A percentile compares a stretch with the other conserved stretches of the same genome.
Conservation (phyloP, 495 filamentous ascomycete species). For the Rostrohypoxylon terebratum region DNA sequence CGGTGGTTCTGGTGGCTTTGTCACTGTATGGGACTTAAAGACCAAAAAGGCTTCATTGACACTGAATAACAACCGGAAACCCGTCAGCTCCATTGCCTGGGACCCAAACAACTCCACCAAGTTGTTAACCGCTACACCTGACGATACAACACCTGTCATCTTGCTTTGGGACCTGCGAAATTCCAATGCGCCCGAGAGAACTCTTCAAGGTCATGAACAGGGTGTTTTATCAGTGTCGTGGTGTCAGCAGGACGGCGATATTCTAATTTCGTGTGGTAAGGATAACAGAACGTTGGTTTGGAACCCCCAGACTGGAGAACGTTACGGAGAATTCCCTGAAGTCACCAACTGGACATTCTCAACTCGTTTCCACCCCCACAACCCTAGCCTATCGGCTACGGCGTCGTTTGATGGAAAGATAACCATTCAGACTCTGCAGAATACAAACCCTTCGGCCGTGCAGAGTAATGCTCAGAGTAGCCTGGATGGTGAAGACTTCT, state of each 20-base stretch:
- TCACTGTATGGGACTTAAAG: conserved; percentile 99
- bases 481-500: conserved; percentile 95
- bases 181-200: conserved; percentile 92
- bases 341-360: conserved; percentile 99
- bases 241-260: conserved; percentile 91
- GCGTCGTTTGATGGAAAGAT: conserved; percentile 98
- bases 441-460: conserved; percentile 76
- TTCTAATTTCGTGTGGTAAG: conserved; percentile 94
- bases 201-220: conserved; percentile 87
- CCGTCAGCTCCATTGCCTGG: conserved; percentile 96
- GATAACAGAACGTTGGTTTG: conserved; percentile 96
- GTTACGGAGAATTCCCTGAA: conserved; percentile 92
- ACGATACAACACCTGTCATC: conserved; percentile 89
- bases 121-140: conserved; percentile 90
- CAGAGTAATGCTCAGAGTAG: conserved; percentile 66
- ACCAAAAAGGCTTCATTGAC: conserved; percentile 96
- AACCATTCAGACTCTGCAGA: conserved; percentile 90
- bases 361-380: conserved; percentile 92
- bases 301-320: conserved; percentile 91
- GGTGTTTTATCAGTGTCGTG: conserved; percentile 95
- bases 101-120: conserved; percentile 95
- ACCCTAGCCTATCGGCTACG: conserved; percentile 90
- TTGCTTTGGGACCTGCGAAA: conserved; percentile 95
- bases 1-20: conserved; percentile 92
- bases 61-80: conserved; percentile 93